Evolutionary conservation across 164 flowering plant species (phyloP).

Genomic region (Paratinospora sagittata): DNA sequence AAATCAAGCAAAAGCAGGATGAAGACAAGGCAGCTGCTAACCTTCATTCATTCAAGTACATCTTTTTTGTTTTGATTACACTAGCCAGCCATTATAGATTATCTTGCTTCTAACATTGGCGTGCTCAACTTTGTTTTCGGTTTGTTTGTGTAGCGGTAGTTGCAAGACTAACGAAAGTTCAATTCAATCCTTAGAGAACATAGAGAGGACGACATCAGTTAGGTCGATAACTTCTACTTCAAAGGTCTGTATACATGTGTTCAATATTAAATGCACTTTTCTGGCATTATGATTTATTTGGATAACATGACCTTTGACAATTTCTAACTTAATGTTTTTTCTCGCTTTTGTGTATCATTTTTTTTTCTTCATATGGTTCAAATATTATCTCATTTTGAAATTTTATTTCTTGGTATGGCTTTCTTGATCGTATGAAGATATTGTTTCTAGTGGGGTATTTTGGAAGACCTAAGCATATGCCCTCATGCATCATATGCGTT

Average conservation of each 20-base stretch:
- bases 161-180: constrained; percentile 23
- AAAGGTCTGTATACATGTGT: constrained; percentile 15
- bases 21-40: constrained; percentile 65
- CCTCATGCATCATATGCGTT: background rate
- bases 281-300: background rate
- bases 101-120: constrained; percentile 1
- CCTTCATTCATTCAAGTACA: constrained; percentile 72
- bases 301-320: background rate
- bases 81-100: background rate
- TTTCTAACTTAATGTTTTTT: background rate
- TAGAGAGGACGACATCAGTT: constrained; percentile 38
- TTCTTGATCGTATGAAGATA: background rate
- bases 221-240: constrained; percentile 29
- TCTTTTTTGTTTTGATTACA: constrained; percentile 2
- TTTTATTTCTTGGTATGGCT: background rate
- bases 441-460: background rate
- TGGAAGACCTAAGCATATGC: background rate
- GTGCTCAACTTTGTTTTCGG: background rate
- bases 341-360: background rate
- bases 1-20: constrained; percentile 67
- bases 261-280: background rate
- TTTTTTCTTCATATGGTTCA: too few relatives aligned
- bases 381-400: too few relatives aligned
- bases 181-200: constrained; percentile 26
- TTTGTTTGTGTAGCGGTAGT: constrained; percentile 28